phyloP scores from a whole-genome alignment of 208 protist species.

The Trypanosoma vivax region DNA sequence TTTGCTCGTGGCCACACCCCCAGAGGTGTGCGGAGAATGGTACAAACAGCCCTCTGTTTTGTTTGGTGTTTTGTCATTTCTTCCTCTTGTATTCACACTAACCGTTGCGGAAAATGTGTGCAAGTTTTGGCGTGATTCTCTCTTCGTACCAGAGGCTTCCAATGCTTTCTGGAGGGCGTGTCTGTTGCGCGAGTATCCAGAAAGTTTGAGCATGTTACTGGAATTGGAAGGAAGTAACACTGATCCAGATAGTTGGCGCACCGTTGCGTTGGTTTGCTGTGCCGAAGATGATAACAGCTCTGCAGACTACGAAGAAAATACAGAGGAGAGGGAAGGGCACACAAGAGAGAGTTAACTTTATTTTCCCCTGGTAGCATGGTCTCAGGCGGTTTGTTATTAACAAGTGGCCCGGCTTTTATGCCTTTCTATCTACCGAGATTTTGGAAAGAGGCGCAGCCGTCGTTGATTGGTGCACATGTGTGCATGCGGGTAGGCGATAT shows the following conservation, averaged over 20 bases:
- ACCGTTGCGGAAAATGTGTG: constrained; percentile 58
- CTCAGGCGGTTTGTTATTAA: too few species aligned
- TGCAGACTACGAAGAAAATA: constrained; percentile 11
- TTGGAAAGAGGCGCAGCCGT: too few species aligned
- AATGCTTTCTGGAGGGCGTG: constrained; percentile 62
- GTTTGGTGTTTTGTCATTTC: constrained; percentile 54
- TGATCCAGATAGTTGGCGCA: constrained; percentile 61
- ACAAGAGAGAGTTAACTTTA: too few species aligned
- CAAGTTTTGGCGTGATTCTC: constrained; percentile 50
- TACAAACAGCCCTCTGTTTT: constrained; percentile 29
- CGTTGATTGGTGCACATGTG: too few species aligned
- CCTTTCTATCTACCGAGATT: too few species aligned
- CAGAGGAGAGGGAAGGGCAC: too few species aligned
- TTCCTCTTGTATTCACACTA: constrained; percentile 46
- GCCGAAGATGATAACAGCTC: constrained; percentile 20
- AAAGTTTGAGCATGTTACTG: constrained; percentile 29
- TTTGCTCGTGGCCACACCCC: not conserved
- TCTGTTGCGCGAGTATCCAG: constrained; percentile 70
- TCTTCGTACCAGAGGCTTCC: constrained; percentile 34
- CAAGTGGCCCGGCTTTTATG: too few species aligned
- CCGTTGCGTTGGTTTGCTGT: constrained; percentile 65
- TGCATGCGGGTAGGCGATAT: too few species aligned
- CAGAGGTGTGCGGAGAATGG: constrained; percentile 10
- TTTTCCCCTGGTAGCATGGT: too few species aligned
- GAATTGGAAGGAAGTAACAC: constrained; percentile 31